These are phyloP conservation scores for Alternaria angustiovoidea DNA, from an alignment of 2,329 filamentous ascomycete species.

Conservation along the genomic window DNA sequence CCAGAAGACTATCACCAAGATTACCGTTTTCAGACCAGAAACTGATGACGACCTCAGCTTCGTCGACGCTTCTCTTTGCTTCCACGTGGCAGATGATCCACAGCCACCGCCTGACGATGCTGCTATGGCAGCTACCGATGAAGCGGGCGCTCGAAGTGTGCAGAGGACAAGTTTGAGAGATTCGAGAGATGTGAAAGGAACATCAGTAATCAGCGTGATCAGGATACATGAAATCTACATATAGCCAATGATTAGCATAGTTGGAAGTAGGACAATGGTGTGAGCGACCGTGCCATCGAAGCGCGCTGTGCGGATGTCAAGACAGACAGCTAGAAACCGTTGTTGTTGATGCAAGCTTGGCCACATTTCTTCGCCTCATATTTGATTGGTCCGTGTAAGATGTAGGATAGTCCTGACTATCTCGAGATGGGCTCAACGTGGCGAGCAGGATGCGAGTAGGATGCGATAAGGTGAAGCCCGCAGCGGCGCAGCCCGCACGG, in stretches of 20 bases:
- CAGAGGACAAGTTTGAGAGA: background rate
- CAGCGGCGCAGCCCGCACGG: background rate
- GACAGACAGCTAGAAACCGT: background rate
- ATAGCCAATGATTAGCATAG: background rate
- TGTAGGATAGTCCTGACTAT: background rate
- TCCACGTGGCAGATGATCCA: constrained; percentile 20
- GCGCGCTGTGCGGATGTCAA: background rate
- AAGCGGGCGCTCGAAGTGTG: background rate
- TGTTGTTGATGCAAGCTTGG: background rate
- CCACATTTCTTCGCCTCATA: background rate
- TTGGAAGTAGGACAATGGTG: background rate
- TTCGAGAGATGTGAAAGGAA: background rate
- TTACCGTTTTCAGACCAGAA: constrained; percentile 22
- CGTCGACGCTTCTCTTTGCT: constrained; percentile 23
- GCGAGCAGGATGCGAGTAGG: background rate
- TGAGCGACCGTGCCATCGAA: background rate
- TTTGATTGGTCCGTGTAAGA: background rate
- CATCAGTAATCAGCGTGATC: background rate
- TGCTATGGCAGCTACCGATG: background rate
- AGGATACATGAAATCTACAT: constrained; percentile 1
- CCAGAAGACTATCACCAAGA: constrained; percentile 22
- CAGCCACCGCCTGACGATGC: background rate
- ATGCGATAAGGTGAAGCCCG: background rate
- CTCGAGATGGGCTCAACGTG: background rate
- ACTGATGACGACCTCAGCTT: constrained; percentile 21